Evolutionary conservation across 164 flowering plant species (phyloP).

Genomic region (Aristolochia contorta): DNA sequence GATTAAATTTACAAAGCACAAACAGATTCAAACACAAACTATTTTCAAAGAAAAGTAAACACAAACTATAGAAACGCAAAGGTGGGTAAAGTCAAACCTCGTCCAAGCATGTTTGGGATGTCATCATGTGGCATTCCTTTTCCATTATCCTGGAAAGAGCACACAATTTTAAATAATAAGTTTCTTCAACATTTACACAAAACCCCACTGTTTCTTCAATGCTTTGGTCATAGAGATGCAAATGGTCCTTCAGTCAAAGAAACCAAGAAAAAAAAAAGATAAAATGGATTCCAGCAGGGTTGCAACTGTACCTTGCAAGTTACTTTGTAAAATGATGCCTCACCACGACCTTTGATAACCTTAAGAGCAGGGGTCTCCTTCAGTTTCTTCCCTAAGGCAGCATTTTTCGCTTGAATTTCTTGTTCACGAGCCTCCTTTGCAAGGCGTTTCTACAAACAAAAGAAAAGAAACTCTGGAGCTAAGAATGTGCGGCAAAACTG

Average conservation of each 20-base stretch:
- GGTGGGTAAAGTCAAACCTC: conserved; percentile 44
- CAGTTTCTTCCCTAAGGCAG: conserved; percentile 72
- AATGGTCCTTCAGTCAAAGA: no score
- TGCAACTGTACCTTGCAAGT: conserved; percentile 66
- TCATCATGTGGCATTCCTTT: conserved; percentile 99
- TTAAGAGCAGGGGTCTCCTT: conserved; percentile 54
- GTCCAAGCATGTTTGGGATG: conserved; percentile 98
- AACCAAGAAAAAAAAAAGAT: no score
- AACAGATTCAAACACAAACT: background rate
- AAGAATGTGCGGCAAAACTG: background rate
- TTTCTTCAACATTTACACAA: background rate
- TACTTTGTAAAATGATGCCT: conserved; percentile 88
- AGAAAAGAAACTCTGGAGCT: background rate
- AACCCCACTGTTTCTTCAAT: background rate
- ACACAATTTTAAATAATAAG: background rate
- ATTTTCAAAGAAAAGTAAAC: background rate
- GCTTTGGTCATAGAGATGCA: background rate
- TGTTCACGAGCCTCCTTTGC: conserved; percentile 86
- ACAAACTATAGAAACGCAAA: background rate
- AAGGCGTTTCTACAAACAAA: conserved; percentile 59
- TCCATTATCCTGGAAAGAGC: conserved; percentile 77
- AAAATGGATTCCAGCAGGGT: no score
- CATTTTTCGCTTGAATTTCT: conserved; percentile 83
- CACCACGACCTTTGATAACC: conserved; percentile 74
- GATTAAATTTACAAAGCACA: background rate